phyloP scores from a whole-genome alignment of 1,284 basidiomycete species.

The Sporisorium scitamineum region DNA sequence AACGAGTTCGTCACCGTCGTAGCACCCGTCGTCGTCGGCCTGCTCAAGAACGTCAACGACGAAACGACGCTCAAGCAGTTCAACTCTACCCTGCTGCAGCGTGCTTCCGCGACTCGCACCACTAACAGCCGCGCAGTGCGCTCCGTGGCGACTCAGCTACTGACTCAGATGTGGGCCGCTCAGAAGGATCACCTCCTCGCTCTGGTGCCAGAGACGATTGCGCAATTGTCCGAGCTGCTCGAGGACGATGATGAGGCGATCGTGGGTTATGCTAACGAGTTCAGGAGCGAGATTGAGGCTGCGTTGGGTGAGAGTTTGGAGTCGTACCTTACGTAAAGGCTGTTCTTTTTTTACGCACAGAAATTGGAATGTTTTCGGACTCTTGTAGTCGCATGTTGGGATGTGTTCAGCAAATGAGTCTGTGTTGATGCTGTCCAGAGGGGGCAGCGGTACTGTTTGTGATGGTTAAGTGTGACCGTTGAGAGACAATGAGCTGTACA shows the following conservation, averaged over 20 bases:
- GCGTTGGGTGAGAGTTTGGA: slow-evolving; percentile 70
- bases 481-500: too few relatives aligned
- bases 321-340: slow-evolving; percentile 65
- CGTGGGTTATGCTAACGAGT: slow-evolving; percentile 69
- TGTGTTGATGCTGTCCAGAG: too few relatives aligned
- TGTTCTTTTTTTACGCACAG: background rate
- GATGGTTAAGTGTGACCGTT: too few relatives aligned
- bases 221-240: slow-evolving; percentile 72
- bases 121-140: slow-evolving; percentile 28
- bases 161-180: slow-evolving; percentile 79
- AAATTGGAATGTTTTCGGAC: too few relatives aligned
- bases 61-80: slow-evolving; percentile 79
- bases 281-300: slow-evolving; percentile 71
- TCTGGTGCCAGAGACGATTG: slow-evolving; percentile 73
- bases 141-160: slow-evolving; percentile 78
- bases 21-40: slow-evolving; percentile 72
- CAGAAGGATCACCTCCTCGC: slow-evolving; percentile 74
- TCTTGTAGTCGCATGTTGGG: too few relatives aligned
- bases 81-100: slow-evolving; percentile 86
- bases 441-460: too few relatives aligned
- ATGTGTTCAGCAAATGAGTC: too few relatives aligned
- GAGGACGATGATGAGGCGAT: slow-evolving; percentile 72
- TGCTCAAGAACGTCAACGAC: slow-evolving; percentile 74
- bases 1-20: slow-evolving; percentile 20
- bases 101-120: slow-evolving; percentile 74